These are phyloP conservation scores for Sarocladiaceae sp. DNA, from an alignment of 2,329 filamentous ascomycete genomes.

Conservation along the genomic window DNA sequence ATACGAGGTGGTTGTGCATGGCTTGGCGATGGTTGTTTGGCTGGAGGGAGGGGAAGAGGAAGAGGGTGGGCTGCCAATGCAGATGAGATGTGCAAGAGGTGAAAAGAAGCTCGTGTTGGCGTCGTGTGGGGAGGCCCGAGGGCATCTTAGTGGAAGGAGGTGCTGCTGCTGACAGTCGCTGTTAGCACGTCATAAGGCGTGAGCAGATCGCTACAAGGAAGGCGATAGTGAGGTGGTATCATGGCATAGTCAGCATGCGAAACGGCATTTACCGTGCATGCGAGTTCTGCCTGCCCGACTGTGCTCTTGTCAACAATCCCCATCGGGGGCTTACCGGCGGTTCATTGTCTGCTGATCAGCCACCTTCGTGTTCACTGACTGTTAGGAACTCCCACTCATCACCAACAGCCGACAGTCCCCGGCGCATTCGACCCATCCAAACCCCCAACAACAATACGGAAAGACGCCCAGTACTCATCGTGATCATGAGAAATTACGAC, in stretches of 20 bases:
- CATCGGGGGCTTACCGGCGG: neutral
- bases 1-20: constrained; percentile 4
- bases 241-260: too few relatives aligned
- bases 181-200: neutral
- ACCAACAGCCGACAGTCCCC: too few relatives aligned
- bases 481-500: neutral
- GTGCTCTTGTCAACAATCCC: too few relatives aligned
- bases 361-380: neutral
- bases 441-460: too few relatives aligned
- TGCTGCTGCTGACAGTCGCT: too few relatives aligned
- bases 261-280: too few relatives aligned
- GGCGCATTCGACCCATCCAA: too few relatives aligned
- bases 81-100: neutral
- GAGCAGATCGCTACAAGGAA: neutral
- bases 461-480: neutral
- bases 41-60: neutral
- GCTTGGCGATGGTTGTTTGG: constrained; percentile 9
- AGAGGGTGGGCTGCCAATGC: constrained; percentile 2
- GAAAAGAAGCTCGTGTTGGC: neutral
- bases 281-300: too few relatives aligned
- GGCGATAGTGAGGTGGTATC: neutral
- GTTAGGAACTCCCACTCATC: too few relatives aligned
- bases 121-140: too few relatives aligned
- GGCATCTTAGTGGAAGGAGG: neutral
- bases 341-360: neutral